Evolutionary conservation across 2,329 filamentous ascomycete genomes (phyloP), one percentile per base, ranked within the genome.

Genomic region (Hypoxylon sp.): DNA sequence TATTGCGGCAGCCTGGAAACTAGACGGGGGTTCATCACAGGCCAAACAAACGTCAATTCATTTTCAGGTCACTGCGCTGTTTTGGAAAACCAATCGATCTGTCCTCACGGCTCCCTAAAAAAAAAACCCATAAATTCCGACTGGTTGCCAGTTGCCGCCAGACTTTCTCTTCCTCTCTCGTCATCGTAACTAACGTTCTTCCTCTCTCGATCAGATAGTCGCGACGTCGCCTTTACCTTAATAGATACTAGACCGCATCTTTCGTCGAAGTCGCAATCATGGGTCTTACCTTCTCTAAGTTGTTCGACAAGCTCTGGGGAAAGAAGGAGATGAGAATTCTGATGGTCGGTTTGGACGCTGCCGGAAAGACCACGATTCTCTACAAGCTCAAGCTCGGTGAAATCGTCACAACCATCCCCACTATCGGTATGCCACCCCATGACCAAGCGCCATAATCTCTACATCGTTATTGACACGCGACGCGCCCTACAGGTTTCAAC

Each of bases 321-420:
- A 96, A 96, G 89, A 97, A 97, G 88, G 94, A 99, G 87, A 99
- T 99, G 94, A 88, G 94, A 83, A 97, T 99, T 81, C 78, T 99
- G 78, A 99, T 99, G 94, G 92, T 99, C 69, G 94, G 94, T 85
- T 87, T 99, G 71, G 94, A 99, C 78, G 94, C 94, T 70, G 94
- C 94, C 76, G 94, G 94, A 89, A 99, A 99, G 86, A 99, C 94
- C 72, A 99, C 94, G 69, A 99, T 99, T 73, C 87, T 99, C 67
- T 99, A 99, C 83, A 99, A 99, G 86, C 87, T 99, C 76, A 99
- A 99, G 86, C 90, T 99, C 72, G 93, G 94, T 79, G 89, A 97
- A 83, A 94, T 96, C 74, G 94, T 97, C 75, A 97, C 94, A 72
- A 99, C 94, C 66, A 99, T 99, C 71, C 94, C 94, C 66, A 99